Base-by-base conservation (phyloP, 345 rosid genomes). In the Conringia planisiliqua region DNA sequence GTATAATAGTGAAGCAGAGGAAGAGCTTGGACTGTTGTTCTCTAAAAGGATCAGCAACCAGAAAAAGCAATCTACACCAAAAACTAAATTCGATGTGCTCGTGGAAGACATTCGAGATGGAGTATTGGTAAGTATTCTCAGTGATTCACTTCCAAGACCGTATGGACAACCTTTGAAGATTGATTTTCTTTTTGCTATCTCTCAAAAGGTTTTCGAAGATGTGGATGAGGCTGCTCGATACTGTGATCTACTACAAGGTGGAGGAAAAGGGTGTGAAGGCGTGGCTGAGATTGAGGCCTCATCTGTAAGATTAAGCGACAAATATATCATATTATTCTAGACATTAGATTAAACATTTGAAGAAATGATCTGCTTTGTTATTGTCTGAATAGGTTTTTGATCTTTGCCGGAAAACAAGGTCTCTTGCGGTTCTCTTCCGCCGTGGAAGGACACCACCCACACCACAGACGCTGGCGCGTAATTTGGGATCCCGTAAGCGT, bases 181-280 rank as follows among this genome's bases (percentile, higher is more conserved):
- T 52, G 17, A 35, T 9, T 7, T 26, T n/a, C n/a, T 16, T 7
- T 7, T 59, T 43, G n/a, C 29, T 51, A 26, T 63, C 22, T 32
- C 22, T 35, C 50, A 24, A 32, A 70, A 90, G 99, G 96, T 95
- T 39, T 95, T 95, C 30, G 97, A 95, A 87, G 99, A 95, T 63
- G 87, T 82, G 79, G 86, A 83, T 33, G 99, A 95, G 82, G 99
- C 99, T 70, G 87, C 84, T 59, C 84, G 76, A 71, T 94, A 94
- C 70, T 91, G 97, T 52, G 93, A 91, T 81, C 83, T 94, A 33
- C 84, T 94, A 75, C 90, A 94, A 78, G 99, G 99, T 72, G 92
- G 97, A 70, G 98, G 98, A 57, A 79, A 81, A 87, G 97, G 92
- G 13, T 94, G 99, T 71, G 99, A 94, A 83, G 97, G 97, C 36